Evolutionary conservation across 345 rosid genomes (phyloP).

Genomic region (Cochlearia excelsa): DNA sequence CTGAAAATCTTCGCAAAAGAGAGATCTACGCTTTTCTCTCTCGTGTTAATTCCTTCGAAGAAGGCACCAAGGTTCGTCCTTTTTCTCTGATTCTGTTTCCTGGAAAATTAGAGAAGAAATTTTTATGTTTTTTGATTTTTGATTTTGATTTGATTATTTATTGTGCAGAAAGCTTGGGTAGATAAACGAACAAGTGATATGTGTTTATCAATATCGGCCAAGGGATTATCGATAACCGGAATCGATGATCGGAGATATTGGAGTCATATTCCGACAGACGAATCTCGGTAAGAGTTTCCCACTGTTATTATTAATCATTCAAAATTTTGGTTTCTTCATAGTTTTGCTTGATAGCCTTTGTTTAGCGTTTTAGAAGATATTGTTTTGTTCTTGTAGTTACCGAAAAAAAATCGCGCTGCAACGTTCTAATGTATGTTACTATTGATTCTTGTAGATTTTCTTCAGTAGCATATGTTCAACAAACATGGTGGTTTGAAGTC

Average conservation of each 20-base stretch:
- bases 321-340: neutral
- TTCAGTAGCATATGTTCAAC: conserved; percentile 84
- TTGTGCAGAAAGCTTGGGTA: conserved; percentile 74
- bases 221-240: conserved; percentile 72
- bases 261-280: conserved; percentile 74
- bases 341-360: too few relatives aligned
- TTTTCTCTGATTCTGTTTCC: neutral
- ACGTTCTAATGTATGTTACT: too few relatives aligned
- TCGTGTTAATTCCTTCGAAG: conserved; percentile 58
- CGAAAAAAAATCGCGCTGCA: too few relatives aligned
- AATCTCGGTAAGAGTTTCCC: conserved; percentile 57
- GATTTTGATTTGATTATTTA: conserved; percentile 5
- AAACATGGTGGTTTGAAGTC: conserved; percentile 50
- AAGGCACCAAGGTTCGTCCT: conserved; percentile 65
- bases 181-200: conserved; percentile 67
- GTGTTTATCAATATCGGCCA: conserved; percentile 62
- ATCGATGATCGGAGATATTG: conserved; percentile 93
- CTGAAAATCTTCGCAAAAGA: conserved; percentile 51
- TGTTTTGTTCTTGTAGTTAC: too few relatives aligned
- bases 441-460: conserved; percentile 46
- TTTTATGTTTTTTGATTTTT: neutral
- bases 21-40: conserved; percentile 67
- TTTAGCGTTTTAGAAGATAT: too few relatives aligned
- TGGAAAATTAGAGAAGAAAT: neutral
- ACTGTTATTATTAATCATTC: neutral